phyloP scores from a whole-genome alignment of 768 basidiomycete species.

The Multifurca ochricompacta region DNA sequence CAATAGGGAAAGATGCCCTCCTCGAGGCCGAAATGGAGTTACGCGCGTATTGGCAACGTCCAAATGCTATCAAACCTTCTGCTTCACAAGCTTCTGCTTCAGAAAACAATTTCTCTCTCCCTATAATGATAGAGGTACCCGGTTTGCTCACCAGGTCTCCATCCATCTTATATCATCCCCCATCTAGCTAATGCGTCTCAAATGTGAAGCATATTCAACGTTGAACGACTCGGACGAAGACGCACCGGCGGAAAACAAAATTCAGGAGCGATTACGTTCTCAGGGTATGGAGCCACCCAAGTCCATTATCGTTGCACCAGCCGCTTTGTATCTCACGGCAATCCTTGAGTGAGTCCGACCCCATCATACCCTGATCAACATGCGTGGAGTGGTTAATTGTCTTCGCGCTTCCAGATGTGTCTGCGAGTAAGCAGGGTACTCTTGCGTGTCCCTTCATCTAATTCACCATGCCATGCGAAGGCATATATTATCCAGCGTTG shows the following conservation, averaged over 20 bases:
- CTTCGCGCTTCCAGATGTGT: conserved; percentile 47
- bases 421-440: conserved; percentile 64
- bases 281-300: conserved; percentile 36
- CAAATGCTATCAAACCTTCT: conserved; percentile 32
- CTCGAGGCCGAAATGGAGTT: conserved; percentile 91
- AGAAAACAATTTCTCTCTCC: conserved; percentile 53
- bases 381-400: conserved; percentile 13
- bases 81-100: conserved; percentile 37
- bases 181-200: conserved; percentile 63
- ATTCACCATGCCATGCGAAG: conserved; percentile 33
- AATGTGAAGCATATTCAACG: conserved; percentile 84
- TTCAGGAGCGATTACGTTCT: conserved; percentile 52
- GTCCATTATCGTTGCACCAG: conserved; percentile 56
- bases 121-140: conserved; percentile 69
- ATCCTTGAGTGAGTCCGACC: conserved; percentile 73
- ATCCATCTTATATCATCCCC: conserved; percentile 14
- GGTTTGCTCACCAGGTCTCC: conserved; percentile 8
- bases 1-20: conserved; percentile 84
- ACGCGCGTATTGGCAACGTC: conserved; percentile 81
- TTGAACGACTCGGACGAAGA: conserved; percentile 78
- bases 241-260: conserved; percentile 48
- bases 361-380: neutral
- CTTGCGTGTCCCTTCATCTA: neutral
- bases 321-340: conserved; percentile 84
- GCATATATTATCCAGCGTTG: conserved; percentile 77